A percentile compares a stretch with the other conserved stretches of the same genome.
phyloP scores from a whole-genome alignment of 225 moss, liverwort and hornwort species.

The Marchantia paleacea region DNA sequence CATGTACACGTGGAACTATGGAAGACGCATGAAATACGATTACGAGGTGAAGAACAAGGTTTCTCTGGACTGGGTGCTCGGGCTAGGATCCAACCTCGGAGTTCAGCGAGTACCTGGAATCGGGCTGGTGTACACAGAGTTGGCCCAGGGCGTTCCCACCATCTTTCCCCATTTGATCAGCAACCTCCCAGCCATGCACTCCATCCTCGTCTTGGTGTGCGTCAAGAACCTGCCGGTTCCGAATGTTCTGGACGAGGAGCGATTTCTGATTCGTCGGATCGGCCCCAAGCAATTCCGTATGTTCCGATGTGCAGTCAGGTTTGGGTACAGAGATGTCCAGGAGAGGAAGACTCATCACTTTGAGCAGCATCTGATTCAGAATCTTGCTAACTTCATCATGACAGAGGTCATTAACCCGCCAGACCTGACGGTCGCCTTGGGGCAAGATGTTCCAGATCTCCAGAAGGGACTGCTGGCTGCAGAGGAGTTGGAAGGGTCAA shows the following conservation, averaged over 20 bases:
- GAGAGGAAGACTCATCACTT: constrained; percentile 29
- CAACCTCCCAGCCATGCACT: constrained; percentile 81
- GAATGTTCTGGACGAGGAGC: constrained; percentile 55
- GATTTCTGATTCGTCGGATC: constrained; percentile 68
- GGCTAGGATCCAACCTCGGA: constrained; percentile 64
- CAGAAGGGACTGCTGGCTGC: neutral
- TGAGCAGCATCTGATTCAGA: constrained; percentile 51
- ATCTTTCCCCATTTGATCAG: constrained; percentile 70
- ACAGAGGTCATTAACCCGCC: neutral
- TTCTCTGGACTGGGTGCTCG: constrained; percentile 71
- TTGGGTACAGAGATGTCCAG: constrained; percentile 64
- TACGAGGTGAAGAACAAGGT: constrained; percentile 71
- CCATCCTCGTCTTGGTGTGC: constrained; percentile 68
- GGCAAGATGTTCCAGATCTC: neutral
- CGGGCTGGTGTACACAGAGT: constrained; percentile 79
- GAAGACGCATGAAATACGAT: constrained; percentile 61
- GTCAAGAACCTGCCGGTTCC: constrained; percentile 76
- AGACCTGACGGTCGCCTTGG: neutral
- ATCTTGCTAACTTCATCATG: constrained; percentile 22
- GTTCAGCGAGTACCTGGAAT: constrained; percentile 75
- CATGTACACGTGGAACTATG: constrained; percentile 83
- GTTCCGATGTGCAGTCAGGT: constrained; percentile 84
- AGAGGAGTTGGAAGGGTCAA: neutral
- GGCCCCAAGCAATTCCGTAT: constrained; percentile 64
- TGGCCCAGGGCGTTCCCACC: constrained; percentile 77